phyloP scores from a whole-genome alignment of 2,329 filamentous ascomycete genomes.

The Trichoderma sp. region DNA sequence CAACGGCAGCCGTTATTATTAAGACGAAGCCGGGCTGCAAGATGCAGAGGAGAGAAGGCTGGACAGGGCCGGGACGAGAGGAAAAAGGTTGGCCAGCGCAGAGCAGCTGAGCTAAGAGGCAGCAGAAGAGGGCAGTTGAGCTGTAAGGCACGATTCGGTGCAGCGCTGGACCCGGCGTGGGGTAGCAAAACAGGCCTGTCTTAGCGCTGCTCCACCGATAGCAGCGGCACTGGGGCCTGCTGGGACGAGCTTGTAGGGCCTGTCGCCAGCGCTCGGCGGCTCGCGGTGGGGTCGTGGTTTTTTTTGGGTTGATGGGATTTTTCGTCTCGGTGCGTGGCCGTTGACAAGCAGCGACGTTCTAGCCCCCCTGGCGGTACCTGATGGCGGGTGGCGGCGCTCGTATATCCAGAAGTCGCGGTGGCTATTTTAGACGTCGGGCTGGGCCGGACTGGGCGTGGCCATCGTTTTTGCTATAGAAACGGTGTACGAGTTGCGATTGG shows the following conservation, averaged over 20 bases:
- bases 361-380: conserved; percentile 8
- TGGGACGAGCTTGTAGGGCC: conserved; percentile 22
- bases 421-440: conserved; percentile 27
- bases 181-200: conserved; percentile 27
- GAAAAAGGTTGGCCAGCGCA: conserved; percentile 9
- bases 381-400: conserved; percentile 7
- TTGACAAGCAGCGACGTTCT: conserved; percentile 8
- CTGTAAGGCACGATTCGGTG: conserved; percentile 27
- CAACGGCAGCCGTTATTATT: conserved; percentile 10
- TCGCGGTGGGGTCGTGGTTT: conserved; percentile 15
- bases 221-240: conserved; percentile 26
- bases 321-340: conserved; percentile 1
- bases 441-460: conserved; percentile 19
- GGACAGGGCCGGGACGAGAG: conserved; percentile 10
- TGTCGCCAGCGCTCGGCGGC: conserved; percentile 18
- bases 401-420: conserved; percentile 15
- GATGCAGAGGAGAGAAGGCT: conserved; percentile 9
- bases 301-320: not conserved
- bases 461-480: conserved; percentile 8
- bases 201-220: conserved; percentile 27
- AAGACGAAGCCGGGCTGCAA: conserved; percentile 8
- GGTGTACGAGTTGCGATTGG: conserved; percentile 1
- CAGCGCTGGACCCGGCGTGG: conserved; percentile 27
- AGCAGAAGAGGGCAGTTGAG: conserved; percentile 17
- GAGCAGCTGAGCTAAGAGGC: conserved; percentile 5